Evolutionary conservation across 768 basidiomycete genomes (phyloP).

Genomic region (Hemileccinum rubropunctum): DNA sequence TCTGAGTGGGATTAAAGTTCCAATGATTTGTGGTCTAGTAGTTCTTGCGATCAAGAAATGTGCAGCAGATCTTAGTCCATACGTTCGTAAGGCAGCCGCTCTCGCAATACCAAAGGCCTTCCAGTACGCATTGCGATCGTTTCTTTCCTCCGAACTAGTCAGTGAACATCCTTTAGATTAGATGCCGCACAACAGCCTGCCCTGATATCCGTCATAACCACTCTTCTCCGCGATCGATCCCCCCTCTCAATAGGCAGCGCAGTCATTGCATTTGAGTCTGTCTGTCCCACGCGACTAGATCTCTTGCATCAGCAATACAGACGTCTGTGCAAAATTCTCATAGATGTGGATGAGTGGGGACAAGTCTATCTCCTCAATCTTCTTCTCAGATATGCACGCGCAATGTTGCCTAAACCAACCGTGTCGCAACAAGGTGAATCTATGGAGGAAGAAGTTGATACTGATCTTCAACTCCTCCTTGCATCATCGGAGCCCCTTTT

Average conservation of each 20-base stretch:
- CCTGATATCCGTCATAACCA: slow-evolving; percentile 65
- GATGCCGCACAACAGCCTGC: slow-evolving; percentile 70
- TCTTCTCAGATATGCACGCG: slow-evolving; percentile 76
- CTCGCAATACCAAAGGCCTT: slow-evolving; percentile 86
- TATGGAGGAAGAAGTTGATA: slow-evolving; percentile 64
- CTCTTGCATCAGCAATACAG: slow-evolving; percentile 88
- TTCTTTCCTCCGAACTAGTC: background rate
- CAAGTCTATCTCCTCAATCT: slow-evolving; percentile 79
- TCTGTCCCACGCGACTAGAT: slow-evolving; percentile 87
- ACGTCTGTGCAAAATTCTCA: slow-evolving; percentile 74
- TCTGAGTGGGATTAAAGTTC: slow-evolving; percentile 86
- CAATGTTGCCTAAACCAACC: slow-evolving; percentile 72
- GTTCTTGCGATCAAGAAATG: slow-evolving; percentile 90
- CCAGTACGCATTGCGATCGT: slow-evolving; percentile 47
- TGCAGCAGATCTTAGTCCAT: slow-evolving; percentile 88
- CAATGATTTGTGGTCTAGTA: slow-evolving; percentile 83
- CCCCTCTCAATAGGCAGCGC: slow-evolving; percentile 88
- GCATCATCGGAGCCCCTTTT: slow-evolving; percentile 73
- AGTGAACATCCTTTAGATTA: slow-evolving; percentile 47
- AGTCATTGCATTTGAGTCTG: slow-evolving; percentile 76
- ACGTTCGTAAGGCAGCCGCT: slow-evolving; percentile 91
- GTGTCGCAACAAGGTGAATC: slow-evolving; percentile 30
- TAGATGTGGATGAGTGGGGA: slow-evolving; percentile 97
- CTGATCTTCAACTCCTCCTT: slow-evolving; percentile 74
- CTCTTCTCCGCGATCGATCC: slow-evolving; percentile 68